Conservation (phyloP, 352 stramenopile species). For the Phytophthora sojae region DNA sequence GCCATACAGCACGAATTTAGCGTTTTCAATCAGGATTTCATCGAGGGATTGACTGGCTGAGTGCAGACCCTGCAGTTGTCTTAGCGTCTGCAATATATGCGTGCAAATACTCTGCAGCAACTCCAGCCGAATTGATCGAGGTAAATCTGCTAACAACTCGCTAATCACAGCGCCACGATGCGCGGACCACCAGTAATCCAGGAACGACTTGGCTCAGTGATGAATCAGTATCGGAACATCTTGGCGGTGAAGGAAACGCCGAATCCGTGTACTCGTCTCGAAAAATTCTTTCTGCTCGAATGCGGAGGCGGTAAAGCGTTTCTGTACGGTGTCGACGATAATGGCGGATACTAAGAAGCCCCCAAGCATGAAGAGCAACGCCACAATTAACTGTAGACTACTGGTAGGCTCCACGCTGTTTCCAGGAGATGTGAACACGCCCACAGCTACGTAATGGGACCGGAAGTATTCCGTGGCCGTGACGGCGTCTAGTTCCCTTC, state of each 20-base stretch:
- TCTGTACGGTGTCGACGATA: conserved; percentile 59
- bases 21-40: conserved; percentile 46
- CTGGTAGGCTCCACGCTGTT: conserved; percentile 48
- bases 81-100: conserved; percentile 48
- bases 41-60: conserved; percentile 29
- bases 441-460: conserved; percentile 46
- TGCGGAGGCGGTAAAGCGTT: conserved; percentile 49
- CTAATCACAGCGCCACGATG: conserved; percentile 53
- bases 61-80: conserved; percentile 37
- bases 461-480: conserved; percentile 38
- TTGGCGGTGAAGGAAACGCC: conserved; percentile 54
- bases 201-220: conserved; percentile 55
- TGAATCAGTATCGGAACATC: conserved; percentile 49
- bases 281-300: conserved; percentile 33
- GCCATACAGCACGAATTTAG: conserved; percentile 54
- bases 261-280: conserved; percentile 48
- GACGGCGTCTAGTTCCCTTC: background rate
- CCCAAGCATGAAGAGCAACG: conserved; percentile 48
- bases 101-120: conserved; percentile 49
- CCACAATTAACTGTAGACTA: conserved; percentile 35
- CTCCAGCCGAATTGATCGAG: conserved; percentile 44
- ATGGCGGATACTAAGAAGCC: conserved; percentile 45
- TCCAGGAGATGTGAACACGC: conserved; percentile 41
- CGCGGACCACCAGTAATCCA: conserved; percentile 69
- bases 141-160: conserved; percentile 52